Evolutionary conservation across 225 moss, liverwort and hornwort genomes (phyloP).

Genomic region (Bryoerythrophyllum caledonicum): DNA sequence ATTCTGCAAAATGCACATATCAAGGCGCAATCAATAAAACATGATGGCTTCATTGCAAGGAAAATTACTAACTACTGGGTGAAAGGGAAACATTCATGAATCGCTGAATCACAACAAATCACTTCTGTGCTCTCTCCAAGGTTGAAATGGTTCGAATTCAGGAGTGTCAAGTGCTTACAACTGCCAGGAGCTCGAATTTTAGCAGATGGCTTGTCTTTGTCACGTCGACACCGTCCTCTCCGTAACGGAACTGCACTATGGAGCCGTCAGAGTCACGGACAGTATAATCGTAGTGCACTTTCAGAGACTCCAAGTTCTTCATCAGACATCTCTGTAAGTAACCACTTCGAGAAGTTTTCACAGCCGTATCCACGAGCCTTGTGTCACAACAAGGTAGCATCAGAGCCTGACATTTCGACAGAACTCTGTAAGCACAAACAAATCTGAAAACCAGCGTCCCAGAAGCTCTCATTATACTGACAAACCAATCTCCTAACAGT

Average conservation of each 20-base stretch:
- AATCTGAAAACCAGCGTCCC: conserved; percentile 4
- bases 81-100: not conserved
- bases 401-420: conserved; percentile 14
- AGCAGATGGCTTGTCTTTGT: conserved; percentile 85
- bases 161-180: conserved; percentile 45
- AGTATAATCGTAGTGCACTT: conserved; percentile 94
- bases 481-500: not conserved
- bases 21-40: conserved; percentile 3
- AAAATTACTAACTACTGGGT: not conserved
- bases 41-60: not conserved
- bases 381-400: conserved; percentile 25
- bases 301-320: conserved; percentile 94
- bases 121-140: conserved; percentile 16
- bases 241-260: conserved; percentile 97
- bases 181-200: conserved; percentile 86
- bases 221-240: conserved; percentile 96
- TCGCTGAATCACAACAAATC: not conserved
- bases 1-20: conserved; percentile 51
- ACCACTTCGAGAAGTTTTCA: conserved; percentile 98
- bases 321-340: conserved; percentile 97
- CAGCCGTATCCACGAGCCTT: conserved; percentile 96
- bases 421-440: not conserved
- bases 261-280: conserved; percentile 98
- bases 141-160: conserved; percentile 4
- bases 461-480: no score